Evolutionary conservation across 2,329 filamentous ascomycete genomes (phyloP).

Genomic region (Scedosporium aurantiacum): DNA sequence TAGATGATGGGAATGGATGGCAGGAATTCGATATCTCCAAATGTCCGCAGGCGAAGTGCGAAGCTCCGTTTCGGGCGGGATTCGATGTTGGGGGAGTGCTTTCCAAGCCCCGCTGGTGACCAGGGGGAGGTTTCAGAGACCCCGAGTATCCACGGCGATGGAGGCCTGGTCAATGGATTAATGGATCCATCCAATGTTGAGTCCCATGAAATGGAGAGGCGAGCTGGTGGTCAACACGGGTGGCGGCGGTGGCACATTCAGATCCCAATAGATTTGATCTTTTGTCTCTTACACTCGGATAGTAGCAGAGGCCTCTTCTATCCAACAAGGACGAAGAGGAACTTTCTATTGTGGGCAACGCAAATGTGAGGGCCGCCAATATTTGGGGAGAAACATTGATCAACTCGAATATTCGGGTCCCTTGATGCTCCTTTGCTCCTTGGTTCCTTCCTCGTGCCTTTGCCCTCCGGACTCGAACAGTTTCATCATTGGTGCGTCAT

Average conservation of each 20-base stretch:
- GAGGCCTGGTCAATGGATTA: no score
- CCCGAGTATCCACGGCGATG: not conserved
- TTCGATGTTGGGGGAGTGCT: not conserved
- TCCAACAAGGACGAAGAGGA: no score
- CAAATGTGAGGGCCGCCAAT: no score
- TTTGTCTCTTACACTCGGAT: no score
- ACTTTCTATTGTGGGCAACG: no score
- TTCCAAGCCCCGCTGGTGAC: not conserved
- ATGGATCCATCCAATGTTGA: no score
- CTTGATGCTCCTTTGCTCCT: no score
- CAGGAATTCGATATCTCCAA: not conserved
- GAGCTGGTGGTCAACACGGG: not conserved
- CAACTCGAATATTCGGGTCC: no score
- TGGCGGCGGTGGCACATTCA: not conserved
- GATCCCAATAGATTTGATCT: no score
- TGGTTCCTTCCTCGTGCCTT: no score
- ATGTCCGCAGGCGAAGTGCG: not conserved
- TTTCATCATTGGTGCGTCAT: not conserved
- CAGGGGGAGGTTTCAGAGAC: not conserved
- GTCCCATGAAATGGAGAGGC: not conserved
- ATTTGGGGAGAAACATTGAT: no score
- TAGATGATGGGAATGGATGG: not conserved
- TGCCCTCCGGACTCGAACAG: not conserved
- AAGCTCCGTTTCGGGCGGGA: not conserved
- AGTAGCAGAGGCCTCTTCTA: not conserved